Conservation (phyloP, 2,329 filamentous ascomycete species). For the Cladosporium cucumerinum region DNA sequence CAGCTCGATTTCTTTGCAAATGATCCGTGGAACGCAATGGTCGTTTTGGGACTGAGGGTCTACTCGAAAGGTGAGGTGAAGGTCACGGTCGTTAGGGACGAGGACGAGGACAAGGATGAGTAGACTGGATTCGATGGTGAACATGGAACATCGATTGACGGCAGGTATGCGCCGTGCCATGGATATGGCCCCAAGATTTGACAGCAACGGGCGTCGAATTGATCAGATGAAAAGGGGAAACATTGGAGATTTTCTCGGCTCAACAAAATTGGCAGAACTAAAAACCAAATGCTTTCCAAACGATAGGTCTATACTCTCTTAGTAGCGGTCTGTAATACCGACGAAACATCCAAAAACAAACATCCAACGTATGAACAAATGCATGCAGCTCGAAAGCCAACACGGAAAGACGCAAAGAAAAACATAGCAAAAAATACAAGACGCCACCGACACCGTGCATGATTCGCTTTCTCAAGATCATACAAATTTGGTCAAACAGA, state of each 20-base stretch:
- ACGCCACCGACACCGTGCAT: conserved; percentile 9
- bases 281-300: neutral
- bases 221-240: neutral
- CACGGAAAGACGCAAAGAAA: neutral
- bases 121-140: neutral
- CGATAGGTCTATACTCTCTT: conserved; percentile 5
- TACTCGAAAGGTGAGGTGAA: conserved; percentile 54
- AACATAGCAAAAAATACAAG: neutral
- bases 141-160: neutral
- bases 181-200: too few species aligned
- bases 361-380: neutral
- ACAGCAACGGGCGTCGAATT: neutral
- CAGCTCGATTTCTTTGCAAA: conserved; percentile 41
- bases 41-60: conserved; percentile 57
- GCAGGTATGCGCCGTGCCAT: neutral
- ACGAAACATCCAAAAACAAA: neutral
- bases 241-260: neutral
- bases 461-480: conserved; percentile 6
- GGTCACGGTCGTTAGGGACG: conserved; percentile 43
- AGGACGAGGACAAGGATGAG: neutral
- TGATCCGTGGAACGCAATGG: conserved; percentile 60
- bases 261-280: neutral
- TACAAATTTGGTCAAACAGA: conserved; percentile 5
- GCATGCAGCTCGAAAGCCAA: conserved; percentile 1
- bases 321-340: conserved; percentile 11